These are phyloP conservation scores for Nigrograna mackinnonii DNA, from an alignment of 2,329 filamentous ascomycete genomes.

Conservation along the genomic window DNA sequence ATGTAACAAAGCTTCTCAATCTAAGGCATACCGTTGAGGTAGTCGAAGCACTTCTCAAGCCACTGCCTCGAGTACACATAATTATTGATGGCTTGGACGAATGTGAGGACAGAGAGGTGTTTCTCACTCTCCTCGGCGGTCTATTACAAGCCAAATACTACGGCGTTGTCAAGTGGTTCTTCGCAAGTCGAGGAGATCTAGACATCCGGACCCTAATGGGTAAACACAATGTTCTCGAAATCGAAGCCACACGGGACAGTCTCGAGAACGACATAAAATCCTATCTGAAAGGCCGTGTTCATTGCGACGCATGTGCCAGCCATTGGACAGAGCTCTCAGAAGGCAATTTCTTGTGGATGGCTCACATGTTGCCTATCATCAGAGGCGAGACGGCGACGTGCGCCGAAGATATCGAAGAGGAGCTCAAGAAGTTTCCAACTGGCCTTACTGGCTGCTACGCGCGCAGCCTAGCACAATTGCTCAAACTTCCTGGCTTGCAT, in stretches of 20 bases:
- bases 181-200: conserved; percentile 6
- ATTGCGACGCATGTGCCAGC: conserved; percentile 7
- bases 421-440: conserved; percentile 11
- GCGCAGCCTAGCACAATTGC: conserved; percentile 6
- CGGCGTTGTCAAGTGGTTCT: conserved; percentile 13
- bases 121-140: not conserved
- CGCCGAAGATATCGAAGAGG: conserved; percentile 10
- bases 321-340: conserved; percentile 6
- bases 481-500: conserved; percentile 3
- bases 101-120: not conserved
- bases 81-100: conserved; percentile 13
- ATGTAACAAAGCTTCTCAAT: conserved; percentile 6
- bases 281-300: conserved; percentile 2
- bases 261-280: conserved; percentile 7
- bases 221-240: conserved; percentile 4
- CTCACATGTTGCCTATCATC: conserved; percentile 7
- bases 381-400: conserved; percentile 9
- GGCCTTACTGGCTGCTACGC: conserved; percentile 11
- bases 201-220: conserved; percentile 4
- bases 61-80: conserved; percentile 8
- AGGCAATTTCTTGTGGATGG: conserved; percentile 13
- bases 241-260: conserved; percentile 5
- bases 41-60: conserved; percentile 6
- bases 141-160: conserved; percentile 4
- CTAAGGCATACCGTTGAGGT: conserved; percentile 3